Evolutionary conservation across 139 green algal species (phyloP).

Genomic region (Chlorella sp.): DNA sequence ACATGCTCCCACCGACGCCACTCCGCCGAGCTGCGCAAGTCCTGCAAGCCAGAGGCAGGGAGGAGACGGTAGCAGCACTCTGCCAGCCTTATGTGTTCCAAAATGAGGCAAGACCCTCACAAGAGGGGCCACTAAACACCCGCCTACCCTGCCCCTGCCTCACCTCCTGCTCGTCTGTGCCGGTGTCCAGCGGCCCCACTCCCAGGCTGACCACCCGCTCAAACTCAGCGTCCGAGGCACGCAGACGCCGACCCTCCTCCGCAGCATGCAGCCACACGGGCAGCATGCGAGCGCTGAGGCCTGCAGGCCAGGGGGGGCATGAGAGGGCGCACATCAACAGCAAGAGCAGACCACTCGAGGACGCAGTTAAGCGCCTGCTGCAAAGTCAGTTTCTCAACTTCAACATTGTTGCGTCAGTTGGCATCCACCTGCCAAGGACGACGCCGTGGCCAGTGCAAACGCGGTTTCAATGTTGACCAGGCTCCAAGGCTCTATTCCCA

Average conservation of each 20-base stretch:
- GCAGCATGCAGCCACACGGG: conserved; percentile 20
- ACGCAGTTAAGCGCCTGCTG: no score
- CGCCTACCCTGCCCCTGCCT: no score
- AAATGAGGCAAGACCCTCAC: no score
- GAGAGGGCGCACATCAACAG: no score
- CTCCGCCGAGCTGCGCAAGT: conserved; percentile 71
- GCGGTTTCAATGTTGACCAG: conserved; percentile 25
- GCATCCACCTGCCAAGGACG: conserved; percentile 9
- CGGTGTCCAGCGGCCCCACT: conserved; percentile 39
- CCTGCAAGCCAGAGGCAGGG: conserved; percentile 13
- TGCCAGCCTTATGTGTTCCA: no score
- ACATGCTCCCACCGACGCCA: conserved; percentile 77
- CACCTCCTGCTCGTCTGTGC: conserved; percentile 54
- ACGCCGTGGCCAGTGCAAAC: not conserved
- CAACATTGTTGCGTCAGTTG: no score
- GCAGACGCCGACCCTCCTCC: conserved; percentile 32
- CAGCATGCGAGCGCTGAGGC: conserved; percentile 16
- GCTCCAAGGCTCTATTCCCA: conserved; percentile 37
- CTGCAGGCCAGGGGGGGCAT: no score
- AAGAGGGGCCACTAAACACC: no score
- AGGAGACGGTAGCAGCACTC: not conserved
- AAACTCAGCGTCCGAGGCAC: conserved; percentile 39
- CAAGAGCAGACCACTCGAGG: no score
- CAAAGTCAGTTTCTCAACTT: no score
- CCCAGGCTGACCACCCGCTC: conserved; percentile 43